A percentile compares a stretch with the other conserved stretches of the same genome.
phyloP scores from a whole-genome alignment of 148 eudicot species.

The Vaccinium macrocarpon region DNA sequence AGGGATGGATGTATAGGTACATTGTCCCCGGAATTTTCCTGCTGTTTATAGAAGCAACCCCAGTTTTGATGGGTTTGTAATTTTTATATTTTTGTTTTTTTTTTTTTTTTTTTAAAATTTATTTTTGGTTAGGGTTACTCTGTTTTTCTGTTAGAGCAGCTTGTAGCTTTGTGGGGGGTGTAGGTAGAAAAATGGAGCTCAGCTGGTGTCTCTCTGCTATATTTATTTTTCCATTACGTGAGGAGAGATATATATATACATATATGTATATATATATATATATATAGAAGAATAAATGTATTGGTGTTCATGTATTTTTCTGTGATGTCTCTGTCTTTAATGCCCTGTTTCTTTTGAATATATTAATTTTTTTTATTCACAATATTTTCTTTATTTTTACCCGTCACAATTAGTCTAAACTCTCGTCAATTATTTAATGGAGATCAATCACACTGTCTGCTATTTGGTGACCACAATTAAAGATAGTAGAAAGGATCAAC shows the following conservation, averaged over 20 bases:
- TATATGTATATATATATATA: background rate
- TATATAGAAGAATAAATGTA: background rate
- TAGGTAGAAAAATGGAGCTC: constrained; percentile 51
- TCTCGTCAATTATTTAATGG: too few species aligned
- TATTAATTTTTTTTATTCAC: too few species aligned
- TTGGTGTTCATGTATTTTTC: background rate
- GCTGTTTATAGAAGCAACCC: constrained; percentile 7
- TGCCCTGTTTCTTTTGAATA: constrained; percentile 6
- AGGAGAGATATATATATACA: constrained; percentile 7
- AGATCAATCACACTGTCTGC: too few species aligned
- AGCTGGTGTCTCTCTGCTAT: constrained; percentile 68
- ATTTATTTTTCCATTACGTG: constrained; percentile 11
- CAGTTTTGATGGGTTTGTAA: constrained; percentile 12
- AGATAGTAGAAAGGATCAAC: too few species aligned
- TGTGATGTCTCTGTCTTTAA: background rate
- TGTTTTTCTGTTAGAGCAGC: constrained; percentile 29
- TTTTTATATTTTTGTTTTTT: background rate
- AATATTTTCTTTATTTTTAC: background rate
- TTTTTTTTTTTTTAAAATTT: background rate
- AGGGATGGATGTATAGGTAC: constrained; percentile 48
- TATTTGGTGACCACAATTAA: too few species aligned
- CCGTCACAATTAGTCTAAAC: too few species aligned
- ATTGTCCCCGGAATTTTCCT: constrained; percentile 70
- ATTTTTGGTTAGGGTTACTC: background rate
- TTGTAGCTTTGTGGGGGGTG: constrained; percentile 52